These are phyloP conservation scores for Cucurbita moschata DNA, from an alignment of 306 rosid species.

Conservation along the genomic window DNA sequence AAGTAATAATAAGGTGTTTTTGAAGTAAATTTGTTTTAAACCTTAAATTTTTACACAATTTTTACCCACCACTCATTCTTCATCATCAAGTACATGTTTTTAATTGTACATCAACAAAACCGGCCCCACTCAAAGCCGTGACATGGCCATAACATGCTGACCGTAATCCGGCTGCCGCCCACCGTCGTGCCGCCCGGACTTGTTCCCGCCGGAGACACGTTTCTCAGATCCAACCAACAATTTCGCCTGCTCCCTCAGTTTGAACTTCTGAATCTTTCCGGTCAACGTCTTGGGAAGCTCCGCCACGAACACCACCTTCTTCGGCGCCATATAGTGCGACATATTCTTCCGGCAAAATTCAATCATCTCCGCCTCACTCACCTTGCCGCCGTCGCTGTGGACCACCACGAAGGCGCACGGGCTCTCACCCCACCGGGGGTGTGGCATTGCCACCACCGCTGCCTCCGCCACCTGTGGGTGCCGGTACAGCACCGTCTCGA, in stretches of 20 bases:
- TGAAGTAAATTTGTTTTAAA: no score
- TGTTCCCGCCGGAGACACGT: background rate
- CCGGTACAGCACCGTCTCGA: conserved; percentile 42
- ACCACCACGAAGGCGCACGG: conserved; percentile 69
- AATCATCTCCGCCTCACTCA: conserved; percentile 31
- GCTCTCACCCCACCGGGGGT: conserved; percentile 76
- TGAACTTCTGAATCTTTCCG: conserved; percentile 47
- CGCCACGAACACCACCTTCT: conserved; percentile 49
- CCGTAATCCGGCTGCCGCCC: background rate
- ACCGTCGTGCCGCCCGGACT: background rate
- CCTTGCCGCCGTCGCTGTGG: background rate
- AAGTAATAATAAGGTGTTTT: no score
- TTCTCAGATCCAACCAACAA: background rate
- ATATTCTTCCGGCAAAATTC: conserved; percentile 36
- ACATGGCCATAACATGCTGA: background rate
- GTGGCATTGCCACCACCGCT: conserved; percentile 93
- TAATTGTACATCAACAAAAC: background rate
- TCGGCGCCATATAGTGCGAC: conserved; percentile 65
- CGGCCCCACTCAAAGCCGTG: background rate
- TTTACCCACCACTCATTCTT: background rate
- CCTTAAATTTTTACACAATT: background rate
- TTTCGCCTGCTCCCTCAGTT: conserved; percentile 30
- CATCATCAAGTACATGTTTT: background rate
- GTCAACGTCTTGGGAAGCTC: conserved; percentile 48
- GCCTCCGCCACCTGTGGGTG: conserved; percentile 67